A percentile compares a stretch with the other conserved stretches of the same genome.
Conservation (phyloP, 2,329 filamentous ascomycete species). For the Cladosporium sp. region DNA sequence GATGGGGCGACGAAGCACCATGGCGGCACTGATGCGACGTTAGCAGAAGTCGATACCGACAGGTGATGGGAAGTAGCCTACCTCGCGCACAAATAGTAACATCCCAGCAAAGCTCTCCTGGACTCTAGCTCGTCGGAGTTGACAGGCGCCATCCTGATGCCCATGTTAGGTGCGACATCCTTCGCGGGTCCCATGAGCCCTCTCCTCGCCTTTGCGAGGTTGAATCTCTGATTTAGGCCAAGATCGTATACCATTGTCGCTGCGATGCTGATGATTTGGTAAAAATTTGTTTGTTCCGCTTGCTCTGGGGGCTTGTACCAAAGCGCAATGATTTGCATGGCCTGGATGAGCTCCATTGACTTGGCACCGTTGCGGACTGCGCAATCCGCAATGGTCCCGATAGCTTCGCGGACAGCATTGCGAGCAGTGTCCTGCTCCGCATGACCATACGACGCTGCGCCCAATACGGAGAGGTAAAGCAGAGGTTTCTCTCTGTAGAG, state of each 20-base stretch:
- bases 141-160: conserved; percentile 21
- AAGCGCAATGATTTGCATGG: conserved; percentile 65
- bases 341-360: conserved; percentile 75
- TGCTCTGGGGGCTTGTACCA: conserved; percentile 83
- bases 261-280: conserved; percentile 76
- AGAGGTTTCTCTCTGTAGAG: conserved; percentile 53
- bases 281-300: conserved; percentile 83
- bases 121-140: conserved; percentile 51
- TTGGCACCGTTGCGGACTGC: conserved; percentile 72
- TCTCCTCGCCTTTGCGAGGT: conserved; percentile 31
- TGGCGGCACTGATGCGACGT: conserved; percentile 42
- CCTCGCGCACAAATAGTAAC: conserved; percentile 56
- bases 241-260: conserved; percentile 79
- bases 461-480: conserved; percentile 53
- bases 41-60: not conserved
- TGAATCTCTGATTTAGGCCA: conserved; percentile 58
- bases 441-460: conserved; percentile 46
- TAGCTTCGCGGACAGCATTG: conserved; percentile 60
- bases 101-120: conserved; percentile 53
- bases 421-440: conserved; percentile 53
- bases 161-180: conserved; percentile 25
- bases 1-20: conserved; percentile 53
- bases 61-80: conserved; percentile 24
- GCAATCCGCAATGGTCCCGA: conserved; percentile 66
- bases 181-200: conserved; percentile 30